These are phyloP conservation scores for Pichia sp. DNA, from an alignment of 1,139 yeast genomes.

Conservation along the genomic window DNA sequence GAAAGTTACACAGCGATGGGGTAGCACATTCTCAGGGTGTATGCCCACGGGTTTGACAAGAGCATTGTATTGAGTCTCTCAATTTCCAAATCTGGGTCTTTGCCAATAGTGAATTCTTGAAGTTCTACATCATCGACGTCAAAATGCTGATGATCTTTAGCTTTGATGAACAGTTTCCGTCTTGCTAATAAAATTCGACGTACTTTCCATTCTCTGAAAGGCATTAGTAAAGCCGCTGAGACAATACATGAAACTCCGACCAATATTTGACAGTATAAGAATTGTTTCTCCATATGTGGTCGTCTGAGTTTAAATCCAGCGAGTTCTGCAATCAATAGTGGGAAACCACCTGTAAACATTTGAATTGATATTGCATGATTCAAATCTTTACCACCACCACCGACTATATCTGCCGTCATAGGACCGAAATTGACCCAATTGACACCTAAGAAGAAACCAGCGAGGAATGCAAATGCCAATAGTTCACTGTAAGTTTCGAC, in stretches of 20 bases:
- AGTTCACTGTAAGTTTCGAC: constrained; percentile 45
- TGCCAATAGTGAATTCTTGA: no score
- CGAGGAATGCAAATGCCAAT: constrained; percentile 44
- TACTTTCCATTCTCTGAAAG: constrained; percentile 36
- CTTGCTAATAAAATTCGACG: constrained; percentile 24
- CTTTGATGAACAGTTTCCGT: no score
- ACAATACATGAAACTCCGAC: constrained; percentile 43
- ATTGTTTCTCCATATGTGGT: constrained; percentile 34
- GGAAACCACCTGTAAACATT: constrained; percentile 26
- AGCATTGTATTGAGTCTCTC: constrained; percentile 25
- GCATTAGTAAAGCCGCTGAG: constrained; percentile 28
- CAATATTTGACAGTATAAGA: constrained; percentile 52
- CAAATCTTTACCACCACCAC: constrained; percentile 28
- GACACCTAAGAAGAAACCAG: constrained; percentile 55
- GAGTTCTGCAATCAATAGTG: constrained; percentile 34
- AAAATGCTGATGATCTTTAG: no score
- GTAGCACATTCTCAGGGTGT: constrained; percentile 30
- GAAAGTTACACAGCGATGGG: constrained; percentile 32
- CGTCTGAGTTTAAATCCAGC: constrained; percentile 39
- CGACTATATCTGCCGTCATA: constrained; percentile 45
- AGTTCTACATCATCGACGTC: no score
- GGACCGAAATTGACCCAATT: constrained; percentile 59
- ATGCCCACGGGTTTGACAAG: constrained; percentile 20
- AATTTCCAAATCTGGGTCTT: no score
- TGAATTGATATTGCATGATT: constrained; percentile 30